Percentiles rank a stretch among this genome's conserved stretches.
Conservation (phyloP, 2,329 filamentous ascomycete species). For the Amauroascus niger region DNA sequence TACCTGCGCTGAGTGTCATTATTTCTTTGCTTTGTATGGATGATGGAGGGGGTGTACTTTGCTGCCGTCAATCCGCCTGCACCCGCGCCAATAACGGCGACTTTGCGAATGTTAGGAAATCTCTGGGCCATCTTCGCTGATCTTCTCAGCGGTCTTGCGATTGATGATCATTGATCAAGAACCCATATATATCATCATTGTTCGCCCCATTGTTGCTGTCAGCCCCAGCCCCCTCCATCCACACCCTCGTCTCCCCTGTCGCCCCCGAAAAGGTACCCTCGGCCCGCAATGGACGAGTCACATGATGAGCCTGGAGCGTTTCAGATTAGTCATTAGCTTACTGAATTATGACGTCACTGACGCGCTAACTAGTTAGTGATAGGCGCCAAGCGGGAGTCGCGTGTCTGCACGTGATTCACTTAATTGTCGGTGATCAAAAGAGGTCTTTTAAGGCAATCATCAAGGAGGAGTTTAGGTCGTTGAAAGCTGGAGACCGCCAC, state of each 20-base stretch:
- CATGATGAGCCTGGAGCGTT: too few relatives aligned
- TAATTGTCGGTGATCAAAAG: not conserved
- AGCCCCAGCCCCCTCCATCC: not conserved
- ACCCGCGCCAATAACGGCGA: constrained; percentile 77
- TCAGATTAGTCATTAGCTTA: too few relatives aligned
- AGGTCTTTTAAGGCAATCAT: not conserved
- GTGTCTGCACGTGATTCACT: not conserved
- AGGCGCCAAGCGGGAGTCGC: not conserved
- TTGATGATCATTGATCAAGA: not conserved
- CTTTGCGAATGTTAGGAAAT: constrained; percentile 23
- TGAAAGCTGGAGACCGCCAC: not conserved
- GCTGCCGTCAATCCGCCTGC: constrained; percentile 68
- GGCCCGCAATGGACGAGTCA: not conserved
- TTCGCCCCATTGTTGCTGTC: not conserved
- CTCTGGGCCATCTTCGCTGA: constrained; percentile 7
- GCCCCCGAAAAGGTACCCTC: too few relatives aligned
- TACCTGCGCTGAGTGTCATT: constrained; percentile 41
- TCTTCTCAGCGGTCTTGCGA: not conserved
- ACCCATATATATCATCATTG: not conserved
- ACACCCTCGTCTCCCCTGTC: too few relatives aligned
- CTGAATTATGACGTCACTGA: too few relatives aligned
- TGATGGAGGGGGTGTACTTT: constrained; percentile 40
- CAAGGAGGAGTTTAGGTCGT: not conserved
- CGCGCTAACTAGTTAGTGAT: too few relatives aligned
- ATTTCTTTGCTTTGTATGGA: not conserved